Base-by-base conservation (phyloP, 2,329 filamentous ascomycete genomes). In the Colletotrichum plurivorum region DNA sequence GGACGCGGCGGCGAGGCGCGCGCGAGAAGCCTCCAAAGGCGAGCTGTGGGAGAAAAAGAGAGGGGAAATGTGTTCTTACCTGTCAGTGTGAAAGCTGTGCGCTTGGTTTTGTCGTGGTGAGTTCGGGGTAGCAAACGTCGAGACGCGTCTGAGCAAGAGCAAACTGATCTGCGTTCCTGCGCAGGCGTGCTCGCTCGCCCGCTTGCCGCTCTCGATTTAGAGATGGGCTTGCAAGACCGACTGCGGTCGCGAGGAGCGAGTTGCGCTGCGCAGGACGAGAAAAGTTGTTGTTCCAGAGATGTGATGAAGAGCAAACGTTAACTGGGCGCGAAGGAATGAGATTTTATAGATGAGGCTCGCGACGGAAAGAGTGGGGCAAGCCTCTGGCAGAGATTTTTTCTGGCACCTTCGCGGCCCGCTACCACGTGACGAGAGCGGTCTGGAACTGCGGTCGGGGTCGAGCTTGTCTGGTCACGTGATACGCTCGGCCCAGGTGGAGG, bases 341-440 rank as follows among this genome's bases (percentile, higher is more conserved):
- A 55, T 57, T 71, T 63, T 71, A 58, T 72, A 53, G 46, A 39
- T 57, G 60, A 63, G 60, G 60, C 57, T 69, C 60, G 51, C 20
- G 60, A 69, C n/a, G 63, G 36, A 55, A 66, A 69, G 27, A 63
- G 46, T 71, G 58, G 65, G 7, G 43, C 41, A 36, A 63, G 39
- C 58, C 45, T 67, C 56, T 39, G 12, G 16, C 41, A 25, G 56
- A 54, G 64, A 66, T 71, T 65, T 70, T 67, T 71, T 61, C 55
- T 46, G 9, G 39, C 20, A 20, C 46, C 20, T 70, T 68, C 49
- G 46, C 46, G 18, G 16, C 16, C 45, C 45, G 45, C 16, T 9
- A 46, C 13, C 25, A 10, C 1, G 2, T 45, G 3, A 69, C 64
- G 58, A 55, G 64, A 67, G 13, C 43, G 6, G 25, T 9, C 10